A percentile compares a stretch with the other conserved stretches of the same genome.
These are phyloP conservation scores for Pseudozyma thailandica DNA, from an alignment of 1,284 basidiomycete genomes.

Conservation along the genomic window DNA sequence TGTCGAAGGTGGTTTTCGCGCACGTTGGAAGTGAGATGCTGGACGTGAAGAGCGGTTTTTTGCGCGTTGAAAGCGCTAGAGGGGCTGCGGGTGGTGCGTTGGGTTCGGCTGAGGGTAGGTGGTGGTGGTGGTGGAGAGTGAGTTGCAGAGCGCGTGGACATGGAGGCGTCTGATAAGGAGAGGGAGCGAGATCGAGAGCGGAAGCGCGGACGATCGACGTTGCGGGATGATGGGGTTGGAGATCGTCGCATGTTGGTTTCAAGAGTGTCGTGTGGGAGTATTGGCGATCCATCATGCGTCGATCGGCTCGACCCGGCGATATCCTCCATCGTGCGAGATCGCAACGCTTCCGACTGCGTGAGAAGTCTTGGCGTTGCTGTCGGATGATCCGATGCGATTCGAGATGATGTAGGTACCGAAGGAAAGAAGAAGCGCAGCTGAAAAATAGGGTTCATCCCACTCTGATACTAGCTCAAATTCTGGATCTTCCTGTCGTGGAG, in stretches of 20 bases:
- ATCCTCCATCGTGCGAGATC: slow-evolving; percentile 6
- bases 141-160: slow-evolving; percentile 1
- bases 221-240: not conserved
- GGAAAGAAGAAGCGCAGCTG: too few relatives aligned
- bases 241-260: not conserved
- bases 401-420: too few relatives aligned
- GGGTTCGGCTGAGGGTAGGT: not conserved
- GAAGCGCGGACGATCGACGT: too few relatives aligned
- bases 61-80: not conserved
- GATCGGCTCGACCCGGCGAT: slow-evolving; percentile 13
- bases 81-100: not conserved
- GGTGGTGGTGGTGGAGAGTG: not conserved
- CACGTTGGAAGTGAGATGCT: slow-evolving; percentile 32
- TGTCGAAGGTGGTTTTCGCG: slow-evolving; percentile 41
- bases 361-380: too few relatives aligned
- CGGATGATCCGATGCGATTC: not conserved
- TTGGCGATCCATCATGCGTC: not conserved
- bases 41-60: slow-evolving; percentile 33
- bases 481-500: too few relatives aligned
- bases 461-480: too few relatives aligned
- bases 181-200: slow-evolving; percentile 10
- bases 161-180: slow-evolving; percentile 6
- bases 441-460: too few relatives aligned
- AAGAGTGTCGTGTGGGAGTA: not conserved
- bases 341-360: not conserved